These are phyloP conservation scores for Neodidymelliopsis sp. DNA, from an alignment of 2,329 filamentous ascomycete genomes.

Conservation along the genomic window DNA sequence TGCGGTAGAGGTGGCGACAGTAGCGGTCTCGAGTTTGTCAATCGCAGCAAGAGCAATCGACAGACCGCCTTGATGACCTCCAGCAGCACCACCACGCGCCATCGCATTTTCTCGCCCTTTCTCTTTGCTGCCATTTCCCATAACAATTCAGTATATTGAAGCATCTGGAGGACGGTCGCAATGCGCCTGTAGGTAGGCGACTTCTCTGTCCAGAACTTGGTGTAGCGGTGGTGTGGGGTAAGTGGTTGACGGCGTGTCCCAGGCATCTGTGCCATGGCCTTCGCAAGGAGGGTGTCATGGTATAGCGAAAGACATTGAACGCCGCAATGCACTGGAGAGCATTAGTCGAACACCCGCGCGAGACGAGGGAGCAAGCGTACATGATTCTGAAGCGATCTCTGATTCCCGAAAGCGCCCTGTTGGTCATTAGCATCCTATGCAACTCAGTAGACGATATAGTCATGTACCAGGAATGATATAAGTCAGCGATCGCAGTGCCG, in stretches of 20 bases:
- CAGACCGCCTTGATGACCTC: slow-evolving; percentile 89
- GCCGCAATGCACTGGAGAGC: slow-evolving; percentile 73
- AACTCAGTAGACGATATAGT: neutral
- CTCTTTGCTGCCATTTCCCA: slow-evolving; percentile 97
- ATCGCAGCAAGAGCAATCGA: slow-evolving; percentile 76
- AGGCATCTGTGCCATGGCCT: slow-evolving; percentile 65
- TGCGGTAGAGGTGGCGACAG: slow-evolving; percentile 86
- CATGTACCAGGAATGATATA: slow-evolving; percentile 86
- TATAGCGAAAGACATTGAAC: slow-evolving; percentile 92
- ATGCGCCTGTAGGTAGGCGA: slow-evolving; percentile 79
- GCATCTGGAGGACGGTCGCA: slow-evolving; percentile 83
- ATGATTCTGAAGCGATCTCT: slow-evolving; percentile 91
- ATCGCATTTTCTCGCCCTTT: slow-evolving; percentile 79
- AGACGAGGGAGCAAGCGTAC: slow-evolving; percentile 50
- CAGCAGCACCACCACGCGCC: slow-evolving; percentile 85
- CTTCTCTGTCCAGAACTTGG: slow-evolving; percentile 67
- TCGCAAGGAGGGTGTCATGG: slow-evolving; percentile 85
- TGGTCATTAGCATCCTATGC: slow-evolving; percentile 24
- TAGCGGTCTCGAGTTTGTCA: slow-evolving; percentile 83
- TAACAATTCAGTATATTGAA: slow-evolving; percentile 93
- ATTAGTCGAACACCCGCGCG: neutral
- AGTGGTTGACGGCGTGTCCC: slow-evolving; percentile 60
- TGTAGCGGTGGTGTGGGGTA: slow-evolving; percentile 69
- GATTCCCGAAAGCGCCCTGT: slow-evolving; percentile 87
- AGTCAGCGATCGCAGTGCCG: slow-evolving; percentile 86